These are phyloP conservation scores for Brasenia schreberi DNA, from an alignment of 164 flowering plant genomes.

Conservation along the genomic window DNA sequence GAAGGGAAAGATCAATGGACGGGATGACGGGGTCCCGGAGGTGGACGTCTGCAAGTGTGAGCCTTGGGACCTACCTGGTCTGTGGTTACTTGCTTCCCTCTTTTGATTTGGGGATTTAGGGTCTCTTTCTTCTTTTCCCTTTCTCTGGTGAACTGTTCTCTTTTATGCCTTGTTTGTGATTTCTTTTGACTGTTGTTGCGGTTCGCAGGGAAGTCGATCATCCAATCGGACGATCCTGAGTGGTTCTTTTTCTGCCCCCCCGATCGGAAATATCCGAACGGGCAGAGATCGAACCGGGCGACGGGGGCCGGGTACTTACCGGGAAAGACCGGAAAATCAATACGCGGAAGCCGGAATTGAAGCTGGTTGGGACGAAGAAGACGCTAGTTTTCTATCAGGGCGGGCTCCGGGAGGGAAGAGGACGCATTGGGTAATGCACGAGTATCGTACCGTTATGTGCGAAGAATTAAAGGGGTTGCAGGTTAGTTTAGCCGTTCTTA, in stretches of 20 bases:
- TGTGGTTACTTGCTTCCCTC: neutral
- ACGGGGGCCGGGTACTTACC: conserved; percentile 9
- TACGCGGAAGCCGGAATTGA: neutral
- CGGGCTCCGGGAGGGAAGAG: conserved; percentile 9
- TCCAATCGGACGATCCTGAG: conserved; percentile 1
- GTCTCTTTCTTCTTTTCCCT: neutral
- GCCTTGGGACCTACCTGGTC: conserved; percentile 83
- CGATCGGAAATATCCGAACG: conserved; percentile 11
- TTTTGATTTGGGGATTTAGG: neutral
- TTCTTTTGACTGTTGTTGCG: neutral
- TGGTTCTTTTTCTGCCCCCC: conserved; percentile 8
- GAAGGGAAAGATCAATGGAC: conserved; percentile 35
- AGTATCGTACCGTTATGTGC: conserved; percentile 5
- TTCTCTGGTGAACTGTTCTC: neutral
- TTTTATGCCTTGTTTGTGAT: too few species aligned
- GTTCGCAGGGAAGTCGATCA: neutral
- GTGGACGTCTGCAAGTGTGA: conserved; percentile 60
- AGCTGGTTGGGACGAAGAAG: conserved; percentile 8
- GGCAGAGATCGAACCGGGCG: conserved; percentile 7
- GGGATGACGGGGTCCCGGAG: conserved; percentile 28
- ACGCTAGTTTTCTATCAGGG: conserved; percentile 13
- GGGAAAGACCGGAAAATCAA: conserved; percentile 11
- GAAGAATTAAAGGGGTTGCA: neutral
- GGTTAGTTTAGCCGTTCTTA: neutral
- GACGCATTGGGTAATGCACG: conserved; percentile 11